These are phyloP conservation scores for Microcyclospora pomicola DNA, from an alignment of 2,329 filamentous ascomycete genomes.

Conservation along the genomic window DNA sequence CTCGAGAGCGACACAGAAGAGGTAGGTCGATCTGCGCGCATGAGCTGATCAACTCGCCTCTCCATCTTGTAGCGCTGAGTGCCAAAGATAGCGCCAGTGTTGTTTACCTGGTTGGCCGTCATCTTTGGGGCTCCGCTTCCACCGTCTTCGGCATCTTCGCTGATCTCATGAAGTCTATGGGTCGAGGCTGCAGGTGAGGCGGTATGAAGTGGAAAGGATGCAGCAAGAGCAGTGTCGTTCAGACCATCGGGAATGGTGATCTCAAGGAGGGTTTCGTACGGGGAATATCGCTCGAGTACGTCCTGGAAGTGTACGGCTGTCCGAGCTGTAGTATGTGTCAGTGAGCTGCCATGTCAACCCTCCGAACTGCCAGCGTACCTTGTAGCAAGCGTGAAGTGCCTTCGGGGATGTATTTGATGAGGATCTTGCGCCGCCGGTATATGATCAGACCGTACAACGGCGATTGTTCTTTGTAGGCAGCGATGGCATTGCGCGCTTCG, in stretches of 20 bases:
- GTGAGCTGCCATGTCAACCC: neutral
- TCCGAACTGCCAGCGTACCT: constrained; percentile 43
- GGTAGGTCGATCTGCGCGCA: constrained; percentile 9
- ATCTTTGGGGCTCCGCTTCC: constrained; percentile 3
- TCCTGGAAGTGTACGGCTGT: constrained; percentile 57
- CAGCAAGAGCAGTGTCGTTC: constrained; percentile 74
- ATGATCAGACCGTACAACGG: constrained; percentile 85
- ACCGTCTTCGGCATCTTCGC: constrained; percentile 76
- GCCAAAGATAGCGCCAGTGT: constrained; percentile 6
- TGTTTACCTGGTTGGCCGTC: neutral
- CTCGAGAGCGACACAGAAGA: constrained; percentile 10
- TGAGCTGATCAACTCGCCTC: constrained; percentile 15
- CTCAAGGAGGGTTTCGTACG: constrained; percentile 73
- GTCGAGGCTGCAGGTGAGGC: constrained; percentile 78
- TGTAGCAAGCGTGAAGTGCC: constrained; percentile 81
- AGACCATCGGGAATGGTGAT: constrained; percentile 64
- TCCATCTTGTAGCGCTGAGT: constrained; percentile 15
- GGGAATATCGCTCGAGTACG: constrained; percentile 55
- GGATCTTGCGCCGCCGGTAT: constrained; percentile 76
- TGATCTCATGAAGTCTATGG: constrained; percentile 75
- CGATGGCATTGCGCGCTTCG: constrained; percentile 67
- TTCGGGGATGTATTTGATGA: constrained; percentile 86
- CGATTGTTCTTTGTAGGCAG: constrained; percentile 66
- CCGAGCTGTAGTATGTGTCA: constrained; percentile 47
- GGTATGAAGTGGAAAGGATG: constrained; percentile 78